Evolutionary conservation across 257 asterid species (phyloP), one percentile per base, ranked within the genome.

Genomic region (Nicotiana obtusifolia): DNA sequence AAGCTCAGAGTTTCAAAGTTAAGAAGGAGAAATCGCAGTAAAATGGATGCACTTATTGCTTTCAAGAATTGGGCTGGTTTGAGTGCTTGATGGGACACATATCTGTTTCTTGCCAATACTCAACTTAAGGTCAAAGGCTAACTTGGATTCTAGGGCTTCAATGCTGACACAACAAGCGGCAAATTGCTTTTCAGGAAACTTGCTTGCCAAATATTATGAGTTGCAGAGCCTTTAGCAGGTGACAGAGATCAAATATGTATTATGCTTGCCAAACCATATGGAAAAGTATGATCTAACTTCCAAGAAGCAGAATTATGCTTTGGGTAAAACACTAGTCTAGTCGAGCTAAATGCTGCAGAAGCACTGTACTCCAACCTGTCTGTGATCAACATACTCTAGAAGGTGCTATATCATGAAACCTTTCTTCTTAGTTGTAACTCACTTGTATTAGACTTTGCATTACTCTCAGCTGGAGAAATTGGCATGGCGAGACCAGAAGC

Each of bases 21-120:
- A 93, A 91, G 97, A 69, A 92, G 81, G 89, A 89, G 91, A 78
- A 96, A 87, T 84, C 52, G 81, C 3, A 88, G 84, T 78, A 96
- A 96, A 87, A 91, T 88, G 95, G 98, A 94, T 68, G 88, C 99
- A 1, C 83, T 96, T 82, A 83, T 94, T 80, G 98, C 98, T 37
- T 96, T 96, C 86, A 96, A 91, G 88, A 94, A 91, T 81, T 96
- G 99, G 99, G 98, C 95, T 77, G 98, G 98, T 82, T 90, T 96
- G 90, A 90, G 86, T 86, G 65, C 91, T 64, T 94, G 90, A 93
- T 76, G 47, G 75, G 56, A 33, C 54, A 80, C 62, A 59, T 61
- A 78, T 20, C 57, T 20, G 20, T 41, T 8, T n/a, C 33, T 69
- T 69, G 73, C 56, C 66, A 73, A 49, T 73, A 24, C 44, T 49